Conservation (phyloP, 805 yeast genomes). For the Citeromyces matritensis region DNA sequence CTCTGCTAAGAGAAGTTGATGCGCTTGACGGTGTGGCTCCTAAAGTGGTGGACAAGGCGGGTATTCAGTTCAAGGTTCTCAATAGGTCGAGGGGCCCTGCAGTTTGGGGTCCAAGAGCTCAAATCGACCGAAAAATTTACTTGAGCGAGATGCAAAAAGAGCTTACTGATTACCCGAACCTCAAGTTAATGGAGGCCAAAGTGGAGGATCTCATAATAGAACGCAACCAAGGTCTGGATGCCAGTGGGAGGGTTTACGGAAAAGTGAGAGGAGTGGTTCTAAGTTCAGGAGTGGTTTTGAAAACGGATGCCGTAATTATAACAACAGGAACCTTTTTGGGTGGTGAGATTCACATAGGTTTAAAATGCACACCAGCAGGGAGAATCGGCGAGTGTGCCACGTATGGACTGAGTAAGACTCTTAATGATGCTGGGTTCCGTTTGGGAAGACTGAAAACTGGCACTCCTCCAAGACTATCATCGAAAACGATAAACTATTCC, state of each 20-base stretch:
- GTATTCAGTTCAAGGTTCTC: constrained; percentile 78
- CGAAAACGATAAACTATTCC: constrained; percentile 53
- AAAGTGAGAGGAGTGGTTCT: constrained; percentile 58
- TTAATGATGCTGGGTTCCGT: constrained; percentile 61
- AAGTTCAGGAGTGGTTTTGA: constrained; percentile 46
- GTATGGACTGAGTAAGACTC: constrained; percentile 72
- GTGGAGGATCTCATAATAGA: constrained; percentile 77
- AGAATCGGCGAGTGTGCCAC: constrained; percentile 89
- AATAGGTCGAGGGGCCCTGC: constrained; percentile 89
- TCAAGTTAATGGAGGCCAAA: constrained; percentile 52
- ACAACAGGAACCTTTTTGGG: constrained; percentile 94
- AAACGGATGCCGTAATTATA: constrained; percentile 58
- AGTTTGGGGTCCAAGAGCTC: constrained; percentile 97
- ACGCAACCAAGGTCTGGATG: constrained; percentile 8
- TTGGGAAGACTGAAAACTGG: constrained; percentile 92
- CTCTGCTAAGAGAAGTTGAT: constrained; percentile 81
- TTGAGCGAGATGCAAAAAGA: constrained; percentile 63
- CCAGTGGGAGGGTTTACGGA: constrained; percentile 26
- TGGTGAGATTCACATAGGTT: constrained; percentile 89
- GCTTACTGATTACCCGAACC: constrained; percentile 37
- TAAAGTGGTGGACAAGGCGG: constrained; percentile 79
- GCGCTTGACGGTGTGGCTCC: constrained; percentile 92
- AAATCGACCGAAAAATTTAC: constrained; percentile 78
- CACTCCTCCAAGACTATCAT: constrained; percentile 83
- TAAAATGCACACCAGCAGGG: constrained; percentile 73